These are phyloP conservation scores for Luvunga scandens DNA, from an alignment of 345 rosid species.

Conservation along the genomic window DNA sequence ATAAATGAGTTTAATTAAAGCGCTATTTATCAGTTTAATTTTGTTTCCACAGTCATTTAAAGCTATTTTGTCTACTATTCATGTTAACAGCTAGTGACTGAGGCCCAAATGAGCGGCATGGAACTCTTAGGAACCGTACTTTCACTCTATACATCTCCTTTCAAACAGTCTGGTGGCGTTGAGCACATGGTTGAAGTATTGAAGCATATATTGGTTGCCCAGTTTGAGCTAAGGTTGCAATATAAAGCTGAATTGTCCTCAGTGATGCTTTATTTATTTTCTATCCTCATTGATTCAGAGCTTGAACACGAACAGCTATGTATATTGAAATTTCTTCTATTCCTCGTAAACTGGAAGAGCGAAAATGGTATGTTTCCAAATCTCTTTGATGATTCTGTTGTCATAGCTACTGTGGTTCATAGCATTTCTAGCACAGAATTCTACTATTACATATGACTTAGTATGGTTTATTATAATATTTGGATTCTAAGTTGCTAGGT, in stretches of 20 bases:
- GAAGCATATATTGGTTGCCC: constrained; percentile 59
- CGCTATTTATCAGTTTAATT: not conserved
- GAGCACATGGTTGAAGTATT: constrained; percentile 54
- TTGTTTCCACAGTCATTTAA: not conserved
- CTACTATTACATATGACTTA: not conserved
- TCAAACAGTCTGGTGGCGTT: constrained; percentile 30
- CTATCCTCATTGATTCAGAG: constrained; percentile 55
- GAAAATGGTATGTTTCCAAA: constrained; percentile 50
- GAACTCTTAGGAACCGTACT: constrained; percentile 56
- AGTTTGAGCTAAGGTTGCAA: constrained; percentile 59
- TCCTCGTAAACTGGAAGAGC: constrained; percentile 70
- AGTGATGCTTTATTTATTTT: constrained; percentile 49
- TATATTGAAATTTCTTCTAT: constrained; percentile 57
- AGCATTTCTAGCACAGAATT: not conserved
- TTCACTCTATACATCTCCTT: constrained; percentile 38
- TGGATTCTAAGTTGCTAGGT: constrained; percentile 17
- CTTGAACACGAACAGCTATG: constrained; percentile 85
- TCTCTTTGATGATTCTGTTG: constrained; percentile 15
- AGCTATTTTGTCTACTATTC: constrained; percentile 15
- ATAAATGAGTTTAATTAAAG: not conserved
- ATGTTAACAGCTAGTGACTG: constrained; percentile 41
- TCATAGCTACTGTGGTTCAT: constrained; percentile 11
- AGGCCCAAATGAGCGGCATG: constrained; percentile 58
- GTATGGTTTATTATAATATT: not conserved
- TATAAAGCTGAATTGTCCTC: constrained; percentile 52